Evolutionary conservation across 495 filamentous ascomycete genomes (phyloP), one percentile per base, ranked within the genome.

Genomic region (Lophium mytilinum): DNA sequence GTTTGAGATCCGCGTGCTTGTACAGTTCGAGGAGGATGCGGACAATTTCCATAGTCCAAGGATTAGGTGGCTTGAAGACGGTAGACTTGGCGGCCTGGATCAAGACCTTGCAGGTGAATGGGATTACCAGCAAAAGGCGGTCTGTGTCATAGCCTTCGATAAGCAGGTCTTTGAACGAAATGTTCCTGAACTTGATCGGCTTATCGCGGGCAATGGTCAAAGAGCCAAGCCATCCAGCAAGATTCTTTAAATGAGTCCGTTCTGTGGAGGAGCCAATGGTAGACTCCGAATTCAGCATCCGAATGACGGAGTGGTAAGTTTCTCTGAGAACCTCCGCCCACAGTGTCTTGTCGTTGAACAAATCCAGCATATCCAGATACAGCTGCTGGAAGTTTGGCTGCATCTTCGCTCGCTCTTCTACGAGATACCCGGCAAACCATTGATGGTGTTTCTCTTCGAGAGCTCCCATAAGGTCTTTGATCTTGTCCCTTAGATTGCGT

Each of bases 361-460:
- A 83, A 43, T 86, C 84, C 42, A 99, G 79, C 19, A 99, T 79
- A 57, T 94, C 87, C 34, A 97, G 80, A 68, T 97, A 99, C 5
- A 97, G 81, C 34, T 85, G 75, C 55, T 99, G 93, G 68, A 89
- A 95, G 65, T 97, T 99, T 4, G 91, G 90, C 66, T 99, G 90
- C 73, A 93, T 79, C 72, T 95, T 97, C 10, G 93, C 94, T 12
- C 92, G 89, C 68, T 95, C 87, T 64, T 96, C 91, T 10, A 99
- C 93, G n/a, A 99, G 74, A 67, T 96, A 94, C 15, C 81, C 81
- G 9, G 93, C 93, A 63, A 99, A 97, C 93, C 93, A 99, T 67
- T 93, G 88, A 64, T 92, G 86, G 66, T 95, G 85, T 55, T 83
- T 80, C 52, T 87, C 82, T 41, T 89, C 80, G 50, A 97, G 66